Base-by-base conservation (phyloP, 768 basidiomycete species). In the Rhodotorula taiwanensis region DNA sequence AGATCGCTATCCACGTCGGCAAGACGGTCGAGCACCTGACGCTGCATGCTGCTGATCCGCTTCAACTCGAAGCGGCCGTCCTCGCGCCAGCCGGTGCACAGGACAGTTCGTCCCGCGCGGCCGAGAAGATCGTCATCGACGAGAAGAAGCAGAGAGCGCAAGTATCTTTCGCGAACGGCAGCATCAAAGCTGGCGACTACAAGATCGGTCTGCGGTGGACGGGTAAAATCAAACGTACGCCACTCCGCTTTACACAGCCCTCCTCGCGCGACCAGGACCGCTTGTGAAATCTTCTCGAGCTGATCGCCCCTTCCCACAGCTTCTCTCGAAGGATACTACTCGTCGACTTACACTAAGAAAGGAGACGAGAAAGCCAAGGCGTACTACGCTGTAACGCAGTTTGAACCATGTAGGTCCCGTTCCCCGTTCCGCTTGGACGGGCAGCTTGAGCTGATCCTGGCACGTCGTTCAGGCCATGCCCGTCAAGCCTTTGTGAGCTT, bases 301-400 rank as follows among this genome's bases (percentile, higher is more conserved):
- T 20, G 43, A n/a, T n/a, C 5, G 14, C 18, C 15, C 23, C 7
- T 25, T 20, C 27, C n/a, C 23, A 9, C 25, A 50, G 58, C 51
- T 41, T 58, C 58, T 10, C 61, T 64, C 53, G 36, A 58, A 41
- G 64, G 65, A 5, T 72, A 66, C 64, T 71, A 73, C 67, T 52
- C 51, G 11, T 66, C 62, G 21, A 27, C 52, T 18, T 72, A 72
- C 63, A 48, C 60, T 10, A 34, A 47, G 34, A 66, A 64, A 52
- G 68, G 52, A 18, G 64, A 60, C 23, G 84, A 53, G n/a, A n/a
- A n/a, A 39, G 64, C 61, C 30, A 64, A 57, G 48, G 62, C 55
- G 11, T 76, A 73, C 66, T 78, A 78, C 64, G 81, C 86, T 34
- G 78, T 98, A 55, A 95, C 94, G 41, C 93, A 98, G 77, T 94